Evolutionary conservation across 2,329 filamentous ascomycete genomes (phyloP).

Genomic region (Elsinoe batatas): DNA sequence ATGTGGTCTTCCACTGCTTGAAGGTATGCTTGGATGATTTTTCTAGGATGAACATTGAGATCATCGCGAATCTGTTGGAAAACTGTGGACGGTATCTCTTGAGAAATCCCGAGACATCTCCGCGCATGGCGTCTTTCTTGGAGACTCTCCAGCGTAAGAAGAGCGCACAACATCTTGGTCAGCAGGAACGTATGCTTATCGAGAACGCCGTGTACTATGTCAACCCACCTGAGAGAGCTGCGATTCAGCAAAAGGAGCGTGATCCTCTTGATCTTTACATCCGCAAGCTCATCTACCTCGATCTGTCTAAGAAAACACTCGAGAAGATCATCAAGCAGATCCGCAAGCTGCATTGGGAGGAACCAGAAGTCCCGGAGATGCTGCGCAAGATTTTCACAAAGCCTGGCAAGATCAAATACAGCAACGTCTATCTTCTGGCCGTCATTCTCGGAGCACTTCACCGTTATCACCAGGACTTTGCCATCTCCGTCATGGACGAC

Average conservation of each 20-base stretch:
- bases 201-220: constrained; percentile 98
- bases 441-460: constrained; percentile 82
- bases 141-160: constrained; percentile 96
- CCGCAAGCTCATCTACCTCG: constrained; percentile 82
- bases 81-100: constrained; percentile 93
- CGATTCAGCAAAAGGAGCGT: constrained; percentile 92
- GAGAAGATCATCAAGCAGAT: constrained; percentile 91
- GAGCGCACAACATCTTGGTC: constrained; percentile 83
- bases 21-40: constrained; percentile 98
- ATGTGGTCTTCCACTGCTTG: constrained; percentile 96
- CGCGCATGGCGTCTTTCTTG: constrained; percentile 85
- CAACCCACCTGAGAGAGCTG: constrained; percentile 83
- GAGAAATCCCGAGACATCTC: constrained; percentile 83
- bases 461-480: constrained; percentile 84
- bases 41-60: constrained; percentile 97
- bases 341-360: constrained; percentile 94
- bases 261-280: constrained; percentile 89
- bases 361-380: constrained; percentile 69
- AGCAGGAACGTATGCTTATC: constrained; percentile 94
- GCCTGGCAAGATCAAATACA: constrained; percentile 94
- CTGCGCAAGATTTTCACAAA: constrained; percentile 90
- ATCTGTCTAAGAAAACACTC: constrained; percentile 88
- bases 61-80: constrained; percentile 89
- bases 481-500: constrained; percentile 84
- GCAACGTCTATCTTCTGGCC: constrained; percentile 86